Base-by-base conservation (phyloP, 176 grass and related monocot species). In the Alopecurus myosuroides region DNA sequence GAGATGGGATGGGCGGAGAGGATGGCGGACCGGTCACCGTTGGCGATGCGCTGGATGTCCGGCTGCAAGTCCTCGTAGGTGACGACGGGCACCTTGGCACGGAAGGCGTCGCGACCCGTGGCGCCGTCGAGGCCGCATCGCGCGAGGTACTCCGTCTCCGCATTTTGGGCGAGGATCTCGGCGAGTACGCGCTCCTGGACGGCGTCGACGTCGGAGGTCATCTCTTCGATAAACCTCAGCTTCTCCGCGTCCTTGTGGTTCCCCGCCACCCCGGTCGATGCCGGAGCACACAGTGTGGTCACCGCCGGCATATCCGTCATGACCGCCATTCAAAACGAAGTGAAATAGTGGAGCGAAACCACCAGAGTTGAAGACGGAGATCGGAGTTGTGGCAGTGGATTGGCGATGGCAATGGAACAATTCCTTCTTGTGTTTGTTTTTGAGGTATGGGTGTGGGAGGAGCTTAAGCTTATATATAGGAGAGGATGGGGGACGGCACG, bases 51-150 rank as follows among this genome's bases (percentile, higher is more conserved):
- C 86, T 85, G 89, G 79, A 94, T 94, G 78, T 94, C 83, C 0
- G 89, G 89, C 89, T 89, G 82, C 67, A 94, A 48, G 84, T 91
- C 86, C 89, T 94, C 89, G 83, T 94, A 94, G 23, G 92, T 91
- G 64, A 92, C 92, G n/a, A 94, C 63, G 41, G 92, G 89, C 37
- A 89, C 86, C 86, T 22, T 84, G 55, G 83, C 70, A 19, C 85
- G 84, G 81, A 94, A 94, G n/a, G 86, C 46, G 23, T 22, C 76
- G 35, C 89, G 83, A 48, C 87, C 89, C 0, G 86, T 91, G 80
- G 83, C 89, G 62, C 89, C 86, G 19, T 77, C 83, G 63, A 94
- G 86, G 74, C 75, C 77, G 81, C 72, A 94, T 14, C 89, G 81
- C 7, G 67, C 60, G 7, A 94, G 89, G 77, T 94, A 94, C 92